Evolutionary conservation across 306 rosid genomes (phyloP).

Genomic region (Fragaria nilgerrensis): DNA sequence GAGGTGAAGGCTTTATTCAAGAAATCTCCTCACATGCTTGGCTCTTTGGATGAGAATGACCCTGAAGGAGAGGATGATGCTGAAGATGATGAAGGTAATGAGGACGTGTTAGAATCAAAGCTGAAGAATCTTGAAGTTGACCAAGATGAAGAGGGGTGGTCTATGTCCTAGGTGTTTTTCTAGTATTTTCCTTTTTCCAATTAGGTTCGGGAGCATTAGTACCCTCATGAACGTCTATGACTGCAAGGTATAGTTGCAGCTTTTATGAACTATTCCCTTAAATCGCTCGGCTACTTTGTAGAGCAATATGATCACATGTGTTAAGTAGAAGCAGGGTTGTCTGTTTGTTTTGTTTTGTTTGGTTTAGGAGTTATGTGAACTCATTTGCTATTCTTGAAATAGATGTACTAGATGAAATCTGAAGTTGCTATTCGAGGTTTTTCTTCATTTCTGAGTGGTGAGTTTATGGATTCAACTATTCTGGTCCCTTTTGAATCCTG

Average conservation of each 20-base stretch:
- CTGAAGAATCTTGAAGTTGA: constrained; percentile 77
- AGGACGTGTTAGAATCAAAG: constrained; percentile 63
- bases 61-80: constrained; percentile 69
- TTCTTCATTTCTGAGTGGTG: not conserved
- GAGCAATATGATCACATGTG: constrained; percentile 9
- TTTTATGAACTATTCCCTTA: constrained; percentile 20
- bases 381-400: constrained; percentile 13
- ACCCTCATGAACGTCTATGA: constrained; percentile 18
- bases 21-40: constrained; percentile 55
- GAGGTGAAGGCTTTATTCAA: constrained; percentile 62
- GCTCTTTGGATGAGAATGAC: constrained; percentile 80
- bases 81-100: constrained; percentile 42
- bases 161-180: not conserved
- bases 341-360: not conserved
- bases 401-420: not conserved
- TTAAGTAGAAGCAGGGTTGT: constrained; percentile 6
- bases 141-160: constrained; percentile 27
- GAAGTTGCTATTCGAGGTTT: not conserved
- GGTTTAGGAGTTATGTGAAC: constrained; percentile 7
- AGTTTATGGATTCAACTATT: not conserved
- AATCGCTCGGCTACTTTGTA: constrained; percentile 12
- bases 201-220: not conserved
- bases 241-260: constrained; percentile 13
- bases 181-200: not conserved
- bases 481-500: not conserved